Percentiles rank a stretch among this genome's conserved stretches.
Evolutionary conservation across 2,329 filamentous ascomycete species (phyloP).

Genomic region (Arthrobotrys sphaeroides): DNA sequence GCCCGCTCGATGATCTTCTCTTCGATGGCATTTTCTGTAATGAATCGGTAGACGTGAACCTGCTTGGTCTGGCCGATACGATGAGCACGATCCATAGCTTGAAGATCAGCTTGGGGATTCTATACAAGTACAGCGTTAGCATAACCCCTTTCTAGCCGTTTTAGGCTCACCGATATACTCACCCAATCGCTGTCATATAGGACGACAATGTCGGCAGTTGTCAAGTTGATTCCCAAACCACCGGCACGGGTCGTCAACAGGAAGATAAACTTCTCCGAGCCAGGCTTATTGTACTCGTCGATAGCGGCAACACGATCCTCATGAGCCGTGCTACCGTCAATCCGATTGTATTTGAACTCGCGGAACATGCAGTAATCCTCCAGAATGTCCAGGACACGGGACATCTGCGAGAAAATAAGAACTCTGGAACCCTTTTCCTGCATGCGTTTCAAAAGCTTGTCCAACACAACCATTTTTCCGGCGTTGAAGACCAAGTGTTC

Average conservation of each 20-base stretch:
- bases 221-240: slow-evolving; percentile 96
- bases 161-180: slow-evolving; percentile 65
- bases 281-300: slow-evolving; percentile 96
- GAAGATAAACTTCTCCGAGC: slow-evolving; percentile 96
- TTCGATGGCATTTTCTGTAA: slow-evolving; percentile 97
- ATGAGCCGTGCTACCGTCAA: slow-evolving; percentile 94
- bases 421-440: slow-evolving; percentile 88
- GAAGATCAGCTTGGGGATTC: slow-evolving; percentile 88
- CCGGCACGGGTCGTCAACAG: slow-evolving; percentile 93
- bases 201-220: slow-evolving; percentile 91
- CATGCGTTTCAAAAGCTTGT: slow-evolving; percentile 86
- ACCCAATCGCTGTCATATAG: slow-evolving; percentile 96
- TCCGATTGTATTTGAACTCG: slow-evolving; percentile 94
- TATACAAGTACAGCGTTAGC: slow-evolving; percentile 14
- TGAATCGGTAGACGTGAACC: slow-evolving; percentile 93
- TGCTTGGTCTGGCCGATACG: slow-evolving; percentile 99
- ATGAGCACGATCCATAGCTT: slow-evolving; percentile 98
- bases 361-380: slow-evolving; percentile 98
- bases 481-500: slow-evolving; percentile 93
- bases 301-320: slow-evolving; percentile 98
- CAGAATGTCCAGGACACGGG: slow-evolving; percentile 91
- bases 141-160: neutral
- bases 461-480: slow-evolving; percentile 96
- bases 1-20: slow-evolving; percentile 97
- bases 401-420: slow-evolving; percentile 99